These are phyloP conservation scores for Rhizoclosmatium globosum DNA, from an alignment of 192 early-diverging fungal genomes.

Conservation along the genomic window DNA sequence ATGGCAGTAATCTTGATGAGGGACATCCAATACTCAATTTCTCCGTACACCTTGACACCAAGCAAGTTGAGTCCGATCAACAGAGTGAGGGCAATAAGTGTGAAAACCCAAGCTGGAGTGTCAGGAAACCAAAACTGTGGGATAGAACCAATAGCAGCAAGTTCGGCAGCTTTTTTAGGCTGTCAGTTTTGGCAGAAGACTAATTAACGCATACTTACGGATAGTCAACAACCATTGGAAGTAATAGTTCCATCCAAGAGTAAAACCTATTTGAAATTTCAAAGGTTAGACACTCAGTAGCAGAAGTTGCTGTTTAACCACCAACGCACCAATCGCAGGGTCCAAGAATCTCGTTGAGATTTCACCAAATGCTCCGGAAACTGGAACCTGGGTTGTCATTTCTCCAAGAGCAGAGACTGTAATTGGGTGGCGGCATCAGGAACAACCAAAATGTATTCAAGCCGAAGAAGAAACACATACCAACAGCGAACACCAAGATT, in stretches of 20 bases:
- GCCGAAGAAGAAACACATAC: neutral
- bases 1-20: constrained; percentile 83
- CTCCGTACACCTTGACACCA: constrained; percentile 73
- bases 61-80: constrained; percentile 69
- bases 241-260: constrained; percentile 48
- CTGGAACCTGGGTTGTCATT: constrained; percentile 78
- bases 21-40: constrained; percentile 81
- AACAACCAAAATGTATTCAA: constrained; percentile 3
- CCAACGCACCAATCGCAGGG: constrained; percentile 49
- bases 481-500: constrained; percentile 33
- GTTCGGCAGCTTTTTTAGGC: constrained; percentile 63
- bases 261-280: constrained; percentile 55
- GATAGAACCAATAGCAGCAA: constrained; percentile 78
- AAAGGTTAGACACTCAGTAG: constrained; percentile 15
- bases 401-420: constrained; percentile 79
- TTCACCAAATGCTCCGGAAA: constrained; percentile 81
- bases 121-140: constrained; percentile 71
- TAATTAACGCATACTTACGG: neutral
- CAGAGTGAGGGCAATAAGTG: constrained; percentile 62
- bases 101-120: constrained; percentile 47
- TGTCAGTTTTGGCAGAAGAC: neutral
- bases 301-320: neutral
- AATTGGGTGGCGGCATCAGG: constrained; percentile 42
- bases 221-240: constrained; percentile 40
- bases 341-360: constrained; percentile 83